These are phyloP conservation scores for Scenedesmus sp. DNA, from an alignment of 163 green algal species.

Conservation along the genomic window DNA sequence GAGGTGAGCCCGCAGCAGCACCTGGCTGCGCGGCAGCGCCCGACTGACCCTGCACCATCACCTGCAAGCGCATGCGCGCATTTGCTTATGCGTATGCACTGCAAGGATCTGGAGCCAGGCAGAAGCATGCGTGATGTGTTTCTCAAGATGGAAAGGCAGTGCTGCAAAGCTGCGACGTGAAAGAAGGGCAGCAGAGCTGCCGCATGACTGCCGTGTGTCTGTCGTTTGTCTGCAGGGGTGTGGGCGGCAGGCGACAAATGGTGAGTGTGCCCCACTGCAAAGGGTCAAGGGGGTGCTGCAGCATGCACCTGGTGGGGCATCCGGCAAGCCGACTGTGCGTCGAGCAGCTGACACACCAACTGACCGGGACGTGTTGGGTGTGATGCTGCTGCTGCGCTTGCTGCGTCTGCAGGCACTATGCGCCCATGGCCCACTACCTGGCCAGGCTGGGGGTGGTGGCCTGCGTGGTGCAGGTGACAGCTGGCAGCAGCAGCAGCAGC, in stretches of 20 bases:
- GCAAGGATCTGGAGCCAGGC: neutral
- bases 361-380: too few relatives aligned
- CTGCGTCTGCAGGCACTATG: constrained; percentile 75
- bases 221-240: neutral
- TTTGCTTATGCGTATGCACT: neutral
- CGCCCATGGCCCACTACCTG: constrained; percentile 73
- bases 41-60: neutral
- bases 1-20: constrained; percentile 60
- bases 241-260: constrained; percentile 13
- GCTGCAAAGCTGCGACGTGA: neutral
- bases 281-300: neutral
- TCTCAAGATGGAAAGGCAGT: neutral
- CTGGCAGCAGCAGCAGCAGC: neutral
- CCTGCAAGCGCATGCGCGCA: neutral
- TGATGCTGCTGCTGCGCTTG: too few relatives aligned
- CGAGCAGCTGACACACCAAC: too few relatives aligned
- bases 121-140: too few relatives aligned
- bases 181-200: too few relatives aligned
- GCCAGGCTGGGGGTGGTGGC: constrained; percentile 75
- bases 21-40: neutral
- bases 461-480: constrained; percentile 63
- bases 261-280: neutral
- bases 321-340: too few relatives aligned
- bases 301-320: neutral
- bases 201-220: too few relatives aligned